A percentile compares a stretch with the other conserved stretches of the same genome.
phyloP scores from a whole-genome alignment of 352 stramenopile species.

The Pythium aristosporum region DNA sequence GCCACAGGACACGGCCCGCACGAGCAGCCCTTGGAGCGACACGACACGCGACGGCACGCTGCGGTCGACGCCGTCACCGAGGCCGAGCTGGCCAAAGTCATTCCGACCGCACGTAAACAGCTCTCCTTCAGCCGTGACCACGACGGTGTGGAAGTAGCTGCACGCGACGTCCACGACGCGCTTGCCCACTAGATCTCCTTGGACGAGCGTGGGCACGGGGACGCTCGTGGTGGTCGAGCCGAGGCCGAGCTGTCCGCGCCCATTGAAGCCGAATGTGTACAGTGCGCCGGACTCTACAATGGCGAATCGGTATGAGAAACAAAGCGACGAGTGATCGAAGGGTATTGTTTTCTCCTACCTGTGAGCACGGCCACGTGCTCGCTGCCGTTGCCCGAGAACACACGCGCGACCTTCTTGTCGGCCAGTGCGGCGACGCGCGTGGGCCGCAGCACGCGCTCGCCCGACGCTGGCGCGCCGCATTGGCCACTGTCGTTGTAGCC shows the following conservation, averaged over 20 bases:
- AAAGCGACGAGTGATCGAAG: neutral
- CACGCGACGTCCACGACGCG: conserved; percentile 81
- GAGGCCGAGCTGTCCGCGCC: conserved; percentile 86
- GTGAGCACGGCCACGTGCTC: conserved; percentile 89
- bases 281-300: conserved; percentile 65
- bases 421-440: conserved; percentile 47
- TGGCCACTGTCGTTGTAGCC: conserved; percentile 95
- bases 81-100: conserved; percentile 91
- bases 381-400: conserved; percentile 92
- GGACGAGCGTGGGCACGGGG: conserved; percentile 46
- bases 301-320: conserved; percentile 32
- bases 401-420: conserved; percentile 56
- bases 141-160: conserved; percentile 92
- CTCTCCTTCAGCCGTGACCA: conserved; percentile 75
- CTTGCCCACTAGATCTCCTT: conserved; percentile 36
- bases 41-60: conserved; percentile 59
- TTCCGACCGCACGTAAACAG: conserved; percentile 90
- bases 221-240: conserved; percentile 64
- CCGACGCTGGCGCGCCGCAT: conserved; percentile 79
- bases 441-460: conserved; percentile 62
- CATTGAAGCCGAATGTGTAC: conserved; percentile 93
- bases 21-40: conserved; percentile 43
- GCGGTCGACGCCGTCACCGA: conserved; percentile 62
- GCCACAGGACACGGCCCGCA: conserved; percentile 63
- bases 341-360: conserved; percentile 30